Evolutionary conservation across 345 rosid genomes (phyloP), one percentile per base, ranked within the genome.

Genomic region (Dovyalis caffra): DNA sequence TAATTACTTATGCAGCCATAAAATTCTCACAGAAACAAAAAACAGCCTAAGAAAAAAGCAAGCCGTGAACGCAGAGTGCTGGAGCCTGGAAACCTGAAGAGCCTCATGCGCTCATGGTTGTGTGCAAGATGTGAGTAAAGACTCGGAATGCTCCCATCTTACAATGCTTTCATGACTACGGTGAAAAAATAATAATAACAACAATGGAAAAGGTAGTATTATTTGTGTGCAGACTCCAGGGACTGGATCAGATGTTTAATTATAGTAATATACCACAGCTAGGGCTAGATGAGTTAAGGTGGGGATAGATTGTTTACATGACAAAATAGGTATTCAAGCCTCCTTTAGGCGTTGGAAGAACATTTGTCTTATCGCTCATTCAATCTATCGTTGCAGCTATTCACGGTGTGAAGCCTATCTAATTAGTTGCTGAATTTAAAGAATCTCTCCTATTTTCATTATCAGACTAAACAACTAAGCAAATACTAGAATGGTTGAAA

Each of bases 391-490:
- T 56, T 9, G 28, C 61, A 56, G 61, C 61, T 56, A n/a, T 23
- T 56, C 60, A 56, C 9, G 61, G n/a, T 23, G 28, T n/a, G 11
- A 56, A n/a, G 61, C 28, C n/a, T 56, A 23, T 56, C 28, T 9
- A 8, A 56, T n/a, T 23, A 1, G 61, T 56, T 56, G 61, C 28
- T 9, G 14, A 23, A 4, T 56, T 56, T 71, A 64, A 57, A 71
- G 65, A n/a, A 32, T 32, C 56, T 32, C 15, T 73, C 25, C 26
- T 70, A 23, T 9, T 16, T 69, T 40, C 29, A 57, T 56, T 60
- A 32, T 2, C 68, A 23, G 74, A 69, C 78, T 76, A 43, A 31
- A 61, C 5, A 69, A 68, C 62, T 6, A 31, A 70, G 66, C 68
- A 15, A 70, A 70, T 32, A 62, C 5, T 29, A 49, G 70, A 51